These are phyloP conservation scores for Panicum miliaceum DNA, from an alignment of 176 grass and related monocot genomes.

Conservation along the genomic window DNA sequence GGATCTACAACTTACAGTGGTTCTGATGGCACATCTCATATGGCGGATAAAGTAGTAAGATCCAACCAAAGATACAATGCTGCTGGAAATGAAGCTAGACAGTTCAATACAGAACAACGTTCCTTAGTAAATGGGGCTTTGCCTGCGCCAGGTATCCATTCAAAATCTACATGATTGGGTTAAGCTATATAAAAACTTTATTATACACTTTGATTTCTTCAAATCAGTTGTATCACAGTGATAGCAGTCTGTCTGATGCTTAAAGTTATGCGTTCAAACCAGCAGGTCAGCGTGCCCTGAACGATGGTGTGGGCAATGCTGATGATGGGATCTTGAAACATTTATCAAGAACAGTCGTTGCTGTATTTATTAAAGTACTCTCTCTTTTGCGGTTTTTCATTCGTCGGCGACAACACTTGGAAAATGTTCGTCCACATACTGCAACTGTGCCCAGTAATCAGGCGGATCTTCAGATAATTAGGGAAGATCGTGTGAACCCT, in stretches of 20 bases:
- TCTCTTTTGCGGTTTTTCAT: constrained; percentile 61
- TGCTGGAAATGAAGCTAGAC: constrained; percentile 45
- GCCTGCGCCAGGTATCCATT: constrained; percentile 52
- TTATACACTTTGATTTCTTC: constrained; percentile 22
- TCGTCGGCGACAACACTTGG: constrained; percentile 47
- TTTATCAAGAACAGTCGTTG: constrained; percentile 66
- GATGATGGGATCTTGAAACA: constrained; percentile 63
- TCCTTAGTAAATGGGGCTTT: constrained; percentile 37
- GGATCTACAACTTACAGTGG: constrained; percentile 57
- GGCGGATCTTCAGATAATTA: constrained; percentile 44
- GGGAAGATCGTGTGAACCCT: constrained; percentile 60
- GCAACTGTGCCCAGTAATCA: constrained; percentile 38
- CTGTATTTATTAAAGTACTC: constrained; percentile 73
- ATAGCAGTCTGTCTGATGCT: constrained; percentile 38
- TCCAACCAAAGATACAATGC: constrained; percentile 56
- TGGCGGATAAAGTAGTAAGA: constrained; percentile 57
- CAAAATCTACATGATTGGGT: constrained; percentile 27
- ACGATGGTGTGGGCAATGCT: constrained; percentile 29
- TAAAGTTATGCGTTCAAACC: constrained; percentile 53
- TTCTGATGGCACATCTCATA: constrained; percentile 47
- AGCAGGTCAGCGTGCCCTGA: constrained; percentile 31
- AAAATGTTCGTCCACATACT: constrained; percentile 44
- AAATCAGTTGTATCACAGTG: constrained; percentile 31
- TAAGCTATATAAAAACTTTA: neutral
- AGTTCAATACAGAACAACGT: constrained; percentile 38